Percentiles rank a stretch among this genome's conserved stretches.
Conservation (phyloP, 805 yeast species). For the Lachancea kluyveri region DNA sequence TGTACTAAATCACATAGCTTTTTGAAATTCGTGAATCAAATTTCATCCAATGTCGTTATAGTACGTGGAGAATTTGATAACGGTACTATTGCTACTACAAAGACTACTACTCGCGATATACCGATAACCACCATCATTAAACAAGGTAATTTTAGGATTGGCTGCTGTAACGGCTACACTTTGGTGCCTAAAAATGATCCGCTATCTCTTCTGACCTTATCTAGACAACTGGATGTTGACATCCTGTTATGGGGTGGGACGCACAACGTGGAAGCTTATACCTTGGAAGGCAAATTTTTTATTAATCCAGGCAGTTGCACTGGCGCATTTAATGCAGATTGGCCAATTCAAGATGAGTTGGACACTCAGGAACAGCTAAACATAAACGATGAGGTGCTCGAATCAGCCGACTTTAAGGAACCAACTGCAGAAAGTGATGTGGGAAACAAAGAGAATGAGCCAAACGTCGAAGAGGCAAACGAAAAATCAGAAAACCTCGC, state of each 20-base stretch:
- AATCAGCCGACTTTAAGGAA: slow-evolving; percentile 17
- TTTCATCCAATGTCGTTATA: slow-evolving; percentile 66
- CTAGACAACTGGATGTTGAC: slow-evolving; percentile 89
- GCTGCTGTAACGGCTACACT: slow-evolving; percentile 79
- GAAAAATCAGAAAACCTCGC: slow-evolving; percentile 14
- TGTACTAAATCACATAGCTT: slow-evolving; percentile 63
- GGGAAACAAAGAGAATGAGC: slow-evolving; percentile 1
- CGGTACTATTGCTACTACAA: slow-evolving; percentile 26
- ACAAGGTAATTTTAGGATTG: slow-evolving; percentile 69
- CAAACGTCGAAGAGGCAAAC: slow-evolving; percentile 12
- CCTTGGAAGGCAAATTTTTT: slow-evolving; percentile 86
- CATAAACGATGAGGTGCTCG: slow-evolving; percentile 25
- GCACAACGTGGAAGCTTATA: slow-evolving; percentile 87
- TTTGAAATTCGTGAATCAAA: slow-evolving; percentile 51
- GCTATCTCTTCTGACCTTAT: slow-evolving; percentile 69
- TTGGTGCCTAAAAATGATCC: slow-evolving; percentile 86
- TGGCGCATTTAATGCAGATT: slow-evolving; percentile 73
- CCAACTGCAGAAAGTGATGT: slow-evolving; percentile 11
- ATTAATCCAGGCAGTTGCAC: slow-evolving; percentile 97
- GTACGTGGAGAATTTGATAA: slow-evolving; percentile 83
- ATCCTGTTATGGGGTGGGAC: slow-evolving; percentile 90
- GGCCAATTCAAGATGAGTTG: slow-evolving; percentile 45
- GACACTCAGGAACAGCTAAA: slow-evolving; percentile 31
- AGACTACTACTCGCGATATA: slow-evolving; percentile 26
- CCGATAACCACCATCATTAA: slow-evolving; percentile 62